Conservation (phyloP, 169 alveolate species). For the Plasmodium gonderi region DNA sequence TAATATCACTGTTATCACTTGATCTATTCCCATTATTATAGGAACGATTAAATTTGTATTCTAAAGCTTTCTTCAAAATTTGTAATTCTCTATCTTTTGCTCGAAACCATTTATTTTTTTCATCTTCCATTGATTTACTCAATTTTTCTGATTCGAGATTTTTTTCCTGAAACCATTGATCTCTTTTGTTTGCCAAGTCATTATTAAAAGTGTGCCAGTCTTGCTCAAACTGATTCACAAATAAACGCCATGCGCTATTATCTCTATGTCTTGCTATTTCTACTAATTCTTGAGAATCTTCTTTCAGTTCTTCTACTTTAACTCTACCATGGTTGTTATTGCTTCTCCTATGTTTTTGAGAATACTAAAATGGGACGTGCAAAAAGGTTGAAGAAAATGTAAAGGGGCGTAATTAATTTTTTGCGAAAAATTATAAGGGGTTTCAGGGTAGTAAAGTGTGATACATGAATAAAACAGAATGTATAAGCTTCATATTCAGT, state of each 20-base stretch:
- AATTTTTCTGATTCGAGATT: background rate
- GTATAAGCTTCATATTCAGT: background rate
- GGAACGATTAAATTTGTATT: background rate
- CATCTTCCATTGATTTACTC: background rate
- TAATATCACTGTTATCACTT: background rate
- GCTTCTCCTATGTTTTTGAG: background rate
- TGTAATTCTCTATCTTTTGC: constrained; percentile 6
- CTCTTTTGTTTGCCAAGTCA: background rate
- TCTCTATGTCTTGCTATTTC: background rate
- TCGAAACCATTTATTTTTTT: constrained; percentile 8
- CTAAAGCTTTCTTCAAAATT: background rate
- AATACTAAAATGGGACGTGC: background rate
- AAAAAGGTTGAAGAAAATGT: background rate
- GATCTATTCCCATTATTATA: background rate
- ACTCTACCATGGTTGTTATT: background rate
- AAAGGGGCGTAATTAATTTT: background rate
- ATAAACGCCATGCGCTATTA: background rate
- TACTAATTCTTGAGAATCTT: background rate
- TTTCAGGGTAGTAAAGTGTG: no score
- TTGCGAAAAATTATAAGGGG: background rate
- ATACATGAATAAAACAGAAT: no score
- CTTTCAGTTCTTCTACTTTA: background rate
- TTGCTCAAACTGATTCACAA: background rate
- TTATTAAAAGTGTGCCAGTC: background rate
- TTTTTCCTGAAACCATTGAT: background rate